Percentiles rank a stretch among this genome's conserved stretches.
phyloP scores from a whole-genome alignment of 768 basidiomycete species.

The Boletales sp. region DNA sequence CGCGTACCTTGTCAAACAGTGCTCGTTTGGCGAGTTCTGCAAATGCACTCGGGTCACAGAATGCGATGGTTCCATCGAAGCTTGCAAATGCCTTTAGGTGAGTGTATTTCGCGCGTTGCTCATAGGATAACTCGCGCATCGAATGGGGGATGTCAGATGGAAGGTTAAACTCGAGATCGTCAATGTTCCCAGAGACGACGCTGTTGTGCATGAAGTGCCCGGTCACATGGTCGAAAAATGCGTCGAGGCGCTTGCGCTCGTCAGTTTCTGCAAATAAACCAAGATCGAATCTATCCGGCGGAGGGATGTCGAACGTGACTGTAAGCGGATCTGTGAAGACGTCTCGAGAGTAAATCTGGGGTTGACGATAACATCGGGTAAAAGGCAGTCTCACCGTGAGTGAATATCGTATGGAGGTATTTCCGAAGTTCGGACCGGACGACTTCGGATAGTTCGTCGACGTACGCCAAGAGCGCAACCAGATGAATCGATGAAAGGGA shows the following conservation, averaged over 20 bases:
- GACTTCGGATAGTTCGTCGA: slow-evolving; percentile 6
- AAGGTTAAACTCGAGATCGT: slow-evolving; percentile 15
- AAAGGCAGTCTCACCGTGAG: slow-evolving; percentile 11
- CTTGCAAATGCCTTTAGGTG: slow-evolving; percentile 1
- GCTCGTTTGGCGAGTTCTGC: slow-evolving; percentile 10
- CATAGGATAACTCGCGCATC: slow-evolving; percentile 10
- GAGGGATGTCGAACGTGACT: slow-evolving; percentile 5
- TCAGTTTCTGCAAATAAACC: not conserved
- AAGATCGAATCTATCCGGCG: not conserved
- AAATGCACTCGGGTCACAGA: slow-evolving; percentile 9
- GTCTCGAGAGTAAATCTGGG: too few species aligned
- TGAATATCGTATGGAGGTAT: slow-evolving; percentile 19
- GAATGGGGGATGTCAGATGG: slow-evolving; percentile 9
- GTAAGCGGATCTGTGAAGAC: slow-evolving; percentile 3
- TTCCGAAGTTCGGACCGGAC: slow-evolving; percentile 6
- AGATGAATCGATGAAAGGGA: slow-evolving; percentile 15
- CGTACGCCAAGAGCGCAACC: slow-evolving; percentile 10
- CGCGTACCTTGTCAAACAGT: slow-evolving; percentile 14
- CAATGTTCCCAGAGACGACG: slow-evolving; percentile 11
- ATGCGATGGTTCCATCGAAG: slow-evolving; percentile 11
- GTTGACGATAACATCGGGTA: not conserved
- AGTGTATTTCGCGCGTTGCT: slow-evolving; percentile 12
- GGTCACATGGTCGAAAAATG: slow-evolving; percentile 13
- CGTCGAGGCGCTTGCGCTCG: slow-evolving; percentile 9
- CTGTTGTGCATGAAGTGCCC: slow-evolving; percentile 16